Evolutionary conservation across 441 rosid genomes (phyloP).

Genomic region (Geranium incanum): DNA sequence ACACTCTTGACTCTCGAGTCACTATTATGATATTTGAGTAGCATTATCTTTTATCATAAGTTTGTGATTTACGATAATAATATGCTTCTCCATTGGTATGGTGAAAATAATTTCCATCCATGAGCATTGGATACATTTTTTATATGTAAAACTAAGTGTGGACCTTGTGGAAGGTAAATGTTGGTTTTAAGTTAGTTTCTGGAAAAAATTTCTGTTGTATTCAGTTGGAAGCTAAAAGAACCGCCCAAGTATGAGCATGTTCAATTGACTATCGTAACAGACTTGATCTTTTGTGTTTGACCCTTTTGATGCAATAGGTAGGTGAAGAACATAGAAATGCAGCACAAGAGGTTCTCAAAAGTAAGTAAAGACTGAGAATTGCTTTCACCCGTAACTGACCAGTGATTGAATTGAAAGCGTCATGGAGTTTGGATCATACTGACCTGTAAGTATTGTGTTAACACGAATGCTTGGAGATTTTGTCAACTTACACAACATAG

Average conservation of each 20-base stretch:
- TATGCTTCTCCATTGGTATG: neutral
- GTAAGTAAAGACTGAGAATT: neutral
- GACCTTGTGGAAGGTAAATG: neutral
- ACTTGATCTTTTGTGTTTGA: neutral
- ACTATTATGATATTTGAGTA: no score
- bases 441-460: constrained; percentile 12
- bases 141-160: no score
- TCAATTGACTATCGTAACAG: neutral
- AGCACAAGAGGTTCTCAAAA: constrained; percentile 8
- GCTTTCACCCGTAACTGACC: neutral
- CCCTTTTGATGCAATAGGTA: neutral
- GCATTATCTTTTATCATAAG: neutral
- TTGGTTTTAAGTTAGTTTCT: neutral
- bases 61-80: neutral
- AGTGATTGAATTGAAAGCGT: constrained; percentile 1
- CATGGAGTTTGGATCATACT: neutral
- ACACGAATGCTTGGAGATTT: constrained; percentile 4
- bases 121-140: no score
- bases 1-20: no score
- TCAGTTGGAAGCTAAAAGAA: neutral
- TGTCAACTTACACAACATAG: neutral
- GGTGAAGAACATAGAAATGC: constrained; percentile 4
- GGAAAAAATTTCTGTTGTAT: neutral
- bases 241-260: neutral
- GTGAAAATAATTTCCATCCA: no score